Conservation (phyloP, 352 stramenopile genomes). For the Phytophthora sojae region DNA sequence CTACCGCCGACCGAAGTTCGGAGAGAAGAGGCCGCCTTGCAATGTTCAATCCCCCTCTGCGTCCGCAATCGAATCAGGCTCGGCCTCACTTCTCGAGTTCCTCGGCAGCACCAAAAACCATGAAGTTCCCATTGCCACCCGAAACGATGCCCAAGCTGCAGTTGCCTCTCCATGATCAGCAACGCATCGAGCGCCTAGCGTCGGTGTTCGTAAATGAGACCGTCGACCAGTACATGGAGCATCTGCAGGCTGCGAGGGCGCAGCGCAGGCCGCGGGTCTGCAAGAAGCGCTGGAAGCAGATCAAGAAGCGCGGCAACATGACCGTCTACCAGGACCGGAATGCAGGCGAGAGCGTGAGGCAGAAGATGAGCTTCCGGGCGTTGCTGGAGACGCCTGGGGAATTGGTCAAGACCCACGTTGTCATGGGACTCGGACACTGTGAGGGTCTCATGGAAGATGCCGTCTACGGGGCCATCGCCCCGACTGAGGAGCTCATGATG, state of each 20-base stretch:
- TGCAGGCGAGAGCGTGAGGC: constrained; percentile 28
- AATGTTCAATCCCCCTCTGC: not conserved
- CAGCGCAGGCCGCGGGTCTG: constrained; percentile 22
- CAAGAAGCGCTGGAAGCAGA: constrained; percentile 42
- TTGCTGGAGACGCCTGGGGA: constrained; percentile 30
- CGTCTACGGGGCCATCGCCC: constrained; percentile 59
- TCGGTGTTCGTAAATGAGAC: constrained; percentile 41
- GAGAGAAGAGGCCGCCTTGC: not conserved
- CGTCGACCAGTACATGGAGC: constrained; percentile 44
- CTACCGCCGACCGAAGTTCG: not conserved
- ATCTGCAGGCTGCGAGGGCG: constrained; percentile 15
- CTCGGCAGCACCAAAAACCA: not conserved
- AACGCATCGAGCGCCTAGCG: constrained; percentile 38
- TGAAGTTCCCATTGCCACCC: constrained; percentile 44
- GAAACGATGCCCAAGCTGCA: constrained; percentile 33
- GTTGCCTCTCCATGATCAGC: constrained; percentile 24
- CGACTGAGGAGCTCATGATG: constrained; percentile 56
- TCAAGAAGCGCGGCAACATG: constrained; percentile 41
- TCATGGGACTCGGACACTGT: constrained; percentile 44
- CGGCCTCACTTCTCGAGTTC: constrained; percentile 4
- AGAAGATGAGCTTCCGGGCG: constrained; percentile 38
- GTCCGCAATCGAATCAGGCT: not conserved
- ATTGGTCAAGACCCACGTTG: constrained; percentile 40
- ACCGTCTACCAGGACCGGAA: constrained; percentile 35
- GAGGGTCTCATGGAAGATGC: constrained; percentile 57